Evolutionary conservation across 192 early-diverging fungal genomes (phyloP).

Genomic region (Obelidium mucronatum): DNA sequence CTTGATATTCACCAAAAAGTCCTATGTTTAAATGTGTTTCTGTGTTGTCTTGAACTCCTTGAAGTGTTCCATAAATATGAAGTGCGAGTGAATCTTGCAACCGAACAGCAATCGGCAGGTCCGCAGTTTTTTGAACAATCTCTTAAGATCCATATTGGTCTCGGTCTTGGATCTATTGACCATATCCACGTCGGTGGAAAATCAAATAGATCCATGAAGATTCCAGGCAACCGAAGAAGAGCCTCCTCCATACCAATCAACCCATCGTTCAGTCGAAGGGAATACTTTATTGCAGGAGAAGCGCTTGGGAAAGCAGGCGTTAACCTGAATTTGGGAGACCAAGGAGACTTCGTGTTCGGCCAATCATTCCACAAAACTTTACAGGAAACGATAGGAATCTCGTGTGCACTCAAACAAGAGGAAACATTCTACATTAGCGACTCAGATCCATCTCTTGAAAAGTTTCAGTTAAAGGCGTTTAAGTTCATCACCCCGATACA

Average conservation of each 20-base stretch:
- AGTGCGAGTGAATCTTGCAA: background rate
- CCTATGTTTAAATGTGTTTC: background rate
- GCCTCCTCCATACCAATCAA: background rate
- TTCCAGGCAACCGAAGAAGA: background rate
- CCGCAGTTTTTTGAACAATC: background rate
- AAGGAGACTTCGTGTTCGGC: constrained; percentile 16
- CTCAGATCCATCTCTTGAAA: background rate
- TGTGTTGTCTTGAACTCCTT: constrained; percentile 9
- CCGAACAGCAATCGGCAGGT: background rate
- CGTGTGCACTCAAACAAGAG: constrained; percentile 6
- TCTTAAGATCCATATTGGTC: constrained; percentile 37
- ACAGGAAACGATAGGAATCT: background rate
- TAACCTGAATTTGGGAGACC: background rate
- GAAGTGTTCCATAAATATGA: constrained; percentile 1
- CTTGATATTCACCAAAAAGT: background rate
- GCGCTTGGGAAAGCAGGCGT: constrained; percentile 11
- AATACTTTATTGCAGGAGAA: constrained; percentile 35
- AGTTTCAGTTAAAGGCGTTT: constrained; percentile 4
- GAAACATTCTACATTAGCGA: background rate
- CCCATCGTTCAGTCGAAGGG: background rate
- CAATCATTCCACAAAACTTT: background rate
- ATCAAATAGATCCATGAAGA: background rate
- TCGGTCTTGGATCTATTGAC: constrained; percentile 10
- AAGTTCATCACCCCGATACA: background rate
- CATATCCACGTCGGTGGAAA: constrained; percentile 33